These are phyloP conservation scores for Pythium utonaiense DNA, from an alignment of 352 stramenopile species.

Conservation along the genomic window DNA sequence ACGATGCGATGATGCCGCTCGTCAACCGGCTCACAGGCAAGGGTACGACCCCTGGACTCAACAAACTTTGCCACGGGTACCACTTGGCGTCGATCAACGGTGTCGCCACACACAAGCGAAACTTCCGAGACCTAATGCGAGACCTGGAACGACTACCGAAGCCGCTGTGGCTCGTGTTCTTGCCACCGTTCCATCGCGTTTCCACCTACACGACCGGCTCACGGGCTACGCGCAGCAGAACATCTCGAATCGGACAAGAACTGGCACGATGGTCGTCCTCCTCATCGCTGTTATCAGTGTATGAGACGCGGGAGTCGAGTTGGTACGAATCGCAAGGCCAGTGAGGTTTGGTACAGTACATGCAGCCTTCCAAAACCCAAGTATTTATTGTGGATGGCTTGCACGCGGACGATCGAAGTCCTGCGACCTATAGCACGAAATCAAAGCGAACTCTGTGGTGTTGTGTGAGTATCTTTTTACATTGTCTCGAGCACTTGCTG, in stretches of 20 bases:
- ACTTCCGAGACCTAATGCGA: constrained; percentile 32
- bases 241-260: neutral
- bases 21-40: constrained; percentile 75
- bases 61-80: constrained; percentile 40
- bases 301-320: constrained; percentile 9
- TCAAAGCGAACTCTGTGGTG: neutral
- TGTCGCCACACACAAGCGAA: constrained; percentile 18
- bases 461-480: neutral
- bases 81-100: constrained; percentile 55
- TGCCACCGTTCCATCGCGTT: constrained; percentile 18
- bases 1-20: constrained; percentile 40
- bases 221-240: neutral
- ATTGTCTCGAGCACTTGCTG: neutral
- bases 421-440: neutral
- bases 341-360: no score
- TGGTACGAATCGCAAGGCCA: no score
- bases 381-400: no score
- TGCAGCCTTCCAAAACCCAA: no score
- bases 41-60: constrained; percentile 35
- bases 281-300: constrained; percentile 10
- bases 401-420: neutral
- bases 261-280: constrained; percentile 8
- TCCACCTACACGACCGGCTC: constrained; percentile 8
- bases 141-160: constrained; percentile 39
- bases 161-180: constrained; percentile 49